Conservation (phyloP, 305 asterid genomes). For the Plantago coronopus region DNA sequence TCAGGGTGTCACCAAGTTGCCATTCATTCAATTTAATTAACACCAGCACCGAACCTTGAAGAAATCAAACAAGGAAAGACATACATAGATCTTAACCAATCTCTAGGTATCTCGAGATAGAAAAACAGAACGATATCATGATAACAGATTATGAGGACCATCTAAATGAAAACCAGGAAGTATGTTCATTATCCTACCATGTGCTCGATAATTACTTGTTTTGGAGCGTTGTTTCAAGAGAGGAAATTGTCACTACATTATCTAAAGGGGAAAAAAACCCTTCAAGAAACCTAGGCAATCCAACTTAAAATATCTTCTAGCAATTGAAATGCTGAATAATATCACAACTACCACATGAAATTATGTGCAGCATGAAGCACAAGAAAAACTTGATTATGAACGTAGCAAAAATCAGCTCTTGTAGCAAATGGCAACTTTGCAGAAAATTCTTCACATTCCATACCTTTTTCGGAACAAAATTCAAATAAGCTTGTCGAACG, state of each 20-base stretch:
- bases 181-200: background rate
- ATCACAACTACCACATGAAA: slow-evolving; percentile 1
- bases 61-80: slow-evolving; percentile 1
- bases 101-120: background rate
- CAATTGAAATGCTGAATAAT: slow-evolving; percentile 13
- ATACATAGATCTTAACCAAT: background rate
- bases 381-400: slow-evolving; percentile 16
- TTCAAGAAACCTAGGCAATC: slow-evolving; percentile 14
- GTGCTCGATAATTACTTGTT: slow-evolving; percentile 13
- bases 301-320: slow-evolving; percentile 13
- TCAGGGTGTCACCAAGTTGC: background rate
- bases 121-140: background rate
- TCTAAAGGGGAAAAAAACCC: slow-evolving; percentile 19
- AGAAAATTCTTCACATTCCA: background rate
- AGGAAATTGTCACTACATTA: slow-evolving; percentile 13
- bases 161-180: slow-evolving; percentile 2
- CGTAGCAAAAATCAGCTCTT: background rate
- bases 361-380: slow-evolving; percentile 8
- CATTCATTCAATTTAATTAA: background rate
- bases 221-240: slow-evolving; percentile 6
- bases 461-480: slow-evolving; percentile 73
- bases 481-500: slow-evolving; percentile 91
- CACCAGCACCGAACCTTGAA: background rate
- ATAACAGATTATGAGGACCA: slow-evolving; percentile 1
- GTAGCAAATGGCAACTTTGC: background rate